Percentiles rank a stretch among this genome's conserved stretches.
Evolutionary conservation across 371 early-diverging fungal species (phyloP).

Genomic region (Syncephalastrum monosporum): DNA sequence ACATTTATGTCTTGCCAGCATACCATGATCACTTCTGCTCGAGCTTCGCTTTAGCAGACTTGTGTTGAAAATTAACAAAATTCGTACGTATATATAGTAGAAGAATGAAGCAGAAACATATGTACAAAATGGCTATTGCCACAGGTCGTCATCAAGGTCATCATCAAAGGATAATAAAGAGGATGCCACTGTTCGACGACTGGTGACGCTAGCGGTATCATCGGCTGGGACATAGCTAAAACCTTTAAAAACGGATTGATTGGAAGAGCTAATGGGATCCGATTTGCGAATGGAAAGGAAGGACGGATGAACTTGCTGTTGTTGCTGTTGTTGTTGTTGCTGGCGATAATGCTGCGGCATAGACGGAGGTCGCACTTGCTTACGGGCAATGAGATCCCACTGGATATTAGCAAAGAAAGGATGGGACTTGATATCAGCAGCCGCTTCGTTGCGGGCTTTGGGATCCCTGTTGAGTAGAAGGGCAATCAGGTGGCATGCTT

Average conservation of each 20-base stretch:
- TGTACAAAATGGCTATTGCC: background rate
- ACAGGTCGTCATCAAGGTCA: constrained; percentile 16
- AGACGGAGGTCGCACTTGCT: constrained; percentile 66
- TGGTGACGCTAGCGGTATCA: constrained; percentile 14
- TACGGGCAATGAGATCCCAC: constrained; percentile 63
- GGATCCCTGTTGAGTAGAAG: constrained; percentile 77
- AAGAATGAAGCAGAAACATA: constrained; percentile 4
- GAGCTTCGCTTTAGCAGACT: too few species aligned
- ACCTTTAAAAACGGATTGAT: constrained; percentile 33
- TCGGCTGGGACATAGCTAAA: constrained; percentile 36
- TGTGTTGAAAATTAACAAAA: too few species aligned
- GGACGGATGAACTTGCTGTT: constrained; percentile 11
- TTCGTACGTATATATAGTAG: background rate
- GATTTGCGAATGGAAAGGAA: constrained; percentile 13
- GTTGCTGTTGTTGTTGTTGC: constrained; percentile 5
- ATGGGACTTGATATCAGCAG: constrained; percentile 69
- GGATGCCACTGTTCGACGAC: constrained; percentile 17
- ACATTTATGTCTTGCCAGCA: too few species aligned
- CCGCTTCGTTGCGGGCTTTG: constrained; percentile 53
- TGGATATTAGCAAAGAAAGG: constrained; percentile 75
- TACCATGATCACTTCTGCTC: too few species aligned
- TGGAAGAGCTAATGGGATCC: constrained; percentile 16
- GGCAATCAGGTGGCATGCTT: constrained; percentile 69
- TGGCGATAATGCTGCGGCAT: constrained; percentile 9
- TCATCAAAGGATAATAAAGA: constrained; percentile 17